Percentiles rank a stretch among this genome's conserved stretches.
These are phyloP conservation scores for Didymosphaeria variabile DNA, from an alignment of 2,329 filamentous ascomycete species.

Conservation along the genomic window DNA sequence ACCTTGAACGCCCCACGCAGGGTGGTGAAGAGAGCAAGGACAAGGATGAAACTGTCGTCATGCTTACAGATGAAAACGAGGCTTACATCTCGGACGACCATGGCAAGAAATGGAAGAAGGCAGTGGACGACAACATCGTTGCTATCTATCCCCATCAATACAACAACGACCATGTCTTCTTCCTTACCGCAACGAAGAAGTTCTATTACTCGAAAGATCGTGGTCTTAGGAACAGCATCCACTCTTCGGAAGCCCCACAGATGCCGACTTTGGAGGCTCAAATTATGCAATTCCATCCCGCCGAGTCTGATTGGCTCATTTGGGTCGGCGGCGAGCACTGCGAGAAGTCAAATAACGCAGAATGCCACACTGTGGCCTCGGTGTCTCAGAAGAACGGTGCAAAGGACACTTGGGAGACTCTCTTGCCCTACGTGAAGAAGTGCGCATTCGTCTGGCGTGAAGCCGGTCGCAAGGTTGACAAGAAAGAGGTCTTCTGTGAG, in stretches of 20 bases:
- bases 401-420: slow-evolving; percentile 71
- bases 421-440: slow-evolving; percentile 77
- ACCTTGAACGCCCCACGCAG: slow-evolving; percentile 75
- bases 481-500: slow-evolving; percentile 71
- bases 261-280: slow-evolving; percentile 63
- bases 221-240: slow-evolving; percentile 69
- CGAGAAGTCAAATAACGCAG: slow-evolving; percentile 58
- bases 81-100: slow-evolving; percentile 84
- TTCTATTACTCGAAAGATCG: slow-evolving; percentile 86
- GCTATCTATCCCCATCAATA: slow-evolving; percentile 80
- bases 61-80: slow-evolving; percentile 66
- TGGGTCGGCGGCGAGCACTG: slow-evolving; percentile 82
- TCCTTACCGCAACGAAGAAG: slow-evolving; percentile 74
- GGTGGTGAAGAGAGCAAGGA: slow-evolving; percentile 75
- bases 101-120: slow-evolving; percentile 84
- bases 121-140: slow-evolving; percentile 74
- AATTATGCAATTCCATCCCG: slow-evolving; percentile 81
- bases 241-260: slow-evolving; percentile 75
- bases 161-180: slow-evolving; percentile 86
- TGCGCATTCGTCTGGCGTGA: slow-evolving; percentile 86
- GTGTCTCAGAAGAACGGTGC: slow-evolving; percentile 80
- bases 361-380: slow-evolving; percentile 79
- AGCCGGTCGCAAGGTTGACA: slow-evolving; percentile 62
- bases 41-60: slow-evolving; percentile 76
- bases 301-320: slow-evolving; percentile 83